A percentile compares a stretch with the other conserved stretches of the same genome.
Evolutionary conservation across 169 alveolate species (phyloP).

Genomic region (Eimeria maxima): DNA sequence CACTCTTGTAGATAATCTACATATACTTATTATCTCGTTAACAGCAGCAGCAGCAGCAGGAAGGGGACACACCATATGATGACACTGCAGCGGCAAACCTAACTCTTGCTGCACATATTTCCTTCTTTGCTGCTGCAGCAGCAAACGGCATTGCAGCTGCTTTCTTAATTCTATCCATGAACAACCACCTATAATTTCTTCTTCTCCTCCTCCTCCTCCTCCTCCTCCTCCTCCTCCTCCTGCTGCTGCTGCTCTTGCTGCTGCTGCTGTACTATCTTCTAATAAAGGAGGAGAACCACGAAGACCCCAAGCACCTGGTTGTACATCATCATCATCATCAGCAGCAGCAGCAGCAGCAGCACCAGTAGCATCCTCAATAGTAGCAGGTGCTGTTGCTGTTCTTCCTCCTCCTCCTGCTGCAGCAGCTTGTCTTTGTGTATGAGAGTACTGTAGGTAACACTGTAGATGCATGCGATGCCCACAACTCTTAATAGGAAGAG

Average conservation of each 20-base stretch:
- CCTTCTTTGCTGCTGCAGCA: no score
- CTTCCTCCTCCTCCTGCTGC: not conserved
- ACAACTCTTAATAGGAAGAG: constrained; percentile 51
- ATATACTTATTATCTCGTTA: not conserved
- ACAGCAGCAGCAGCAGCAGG: constrained; percentile 46
- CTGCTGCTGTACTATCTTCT: not conserved
- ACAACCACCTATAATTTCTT: no score
- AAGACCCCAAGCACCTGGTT: constrained; percentile 28
- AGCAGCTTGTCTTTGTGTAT: constrained; percentile 10
- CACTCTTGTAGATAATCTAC: not conserved
- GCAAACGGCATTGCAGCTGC: not conserved
- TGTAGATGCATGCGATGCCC: constrained; percentile 79
- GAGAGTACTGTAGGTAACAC: constrained; percentile 46
- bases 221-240: no score
- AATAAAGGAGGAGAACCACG: constrained; percentile 14
- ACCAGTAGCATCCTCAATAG: not conserved
- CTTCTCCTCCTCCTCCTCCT: no score
- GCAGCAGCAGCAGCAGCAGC: constrained; percentile 15
- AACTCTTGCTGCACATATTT: no score
- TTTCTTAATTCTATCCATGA: not conserved
- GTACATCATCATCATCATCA: not conserved
- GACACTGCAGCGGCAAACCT: not conserved
- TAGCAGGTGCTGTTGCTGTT: not conserved
- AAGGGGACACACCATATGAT: not conserved
- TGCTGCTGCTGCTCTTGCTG: constrained; percentile 2